Conservation (phyloP, 768 basidiomycete species). For the Clathrus columnatus region DNA sequence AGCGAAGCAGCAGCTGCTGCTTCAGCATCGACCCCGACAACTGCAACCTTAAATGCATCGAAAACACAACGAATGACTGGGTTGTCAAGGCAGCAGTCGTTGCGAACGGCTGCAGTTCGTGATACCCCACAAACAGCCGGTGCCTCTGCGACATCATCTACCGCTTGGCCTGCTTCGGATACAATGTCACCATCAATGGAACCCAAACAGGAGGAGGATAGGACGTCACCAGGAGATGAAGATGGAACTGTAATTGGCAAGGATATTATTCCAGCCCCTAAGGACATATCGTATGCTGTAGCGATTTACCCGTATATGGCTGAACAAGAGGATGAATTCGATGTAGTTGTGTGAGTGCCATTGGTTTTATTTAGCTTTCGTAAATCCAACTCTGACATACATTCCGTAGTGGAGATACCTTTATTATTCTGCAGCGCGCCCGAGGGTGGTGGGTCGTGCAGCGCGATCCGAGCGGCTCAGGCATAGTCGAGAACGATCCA, state of each 20-base stretch:
- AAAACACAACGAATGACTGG: slow-evolving; percentile 5
- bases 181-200: slow-evolving; percentile 7
- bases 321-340: slow-evolving; percentile 97
- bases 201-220: slow-evolving; percentile 19
- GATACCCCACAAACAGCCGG: slow-evolving; percentile 30
- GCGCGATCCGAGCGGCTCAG: slow-evolving; percentile 80
- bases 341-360: slow-evolving; percentile 80
- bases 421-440: slow-evolving; percentile 87
- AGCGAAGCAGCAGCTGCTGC: slow-evolving; percentile 25
- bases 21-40: not conserved
- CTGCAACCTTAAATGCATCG: slow-evolving; percentile 1
- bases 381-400: slow-evolving; percentile 8
- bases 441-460: slow-evolving; percentile 99
- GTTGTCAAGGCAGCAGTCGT: slow-evolving; percentile 29
- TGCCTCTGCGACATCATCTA: not conserved
- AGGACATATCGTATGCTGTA: slow-evolving; percentile 83
- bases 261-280: slow-evolving; percentile 23
- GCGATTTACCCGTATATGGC: slow-evolving; percentile 99
- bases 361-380: slow-evolving; percentile 7
- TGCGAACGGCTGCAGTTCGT: slow-evolving; percentile 30
- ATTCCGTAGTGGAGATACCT: slow-evolving; percentile 71
- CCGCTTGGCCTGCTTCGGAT: slow-evolving; percentile 7
- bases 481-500: slow-evolving; percentile 66
- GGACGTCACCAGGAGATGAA: slow-evolving; percentile 12
- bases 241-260: slow-evolving; percentile 18